Percentiles rank a stretch among this genome's conserved stretches.
Evolutionary conservation across 1,284 basidiomycete genomes (phyloP).

Genomic region (Malassezia sp.): DNA sequence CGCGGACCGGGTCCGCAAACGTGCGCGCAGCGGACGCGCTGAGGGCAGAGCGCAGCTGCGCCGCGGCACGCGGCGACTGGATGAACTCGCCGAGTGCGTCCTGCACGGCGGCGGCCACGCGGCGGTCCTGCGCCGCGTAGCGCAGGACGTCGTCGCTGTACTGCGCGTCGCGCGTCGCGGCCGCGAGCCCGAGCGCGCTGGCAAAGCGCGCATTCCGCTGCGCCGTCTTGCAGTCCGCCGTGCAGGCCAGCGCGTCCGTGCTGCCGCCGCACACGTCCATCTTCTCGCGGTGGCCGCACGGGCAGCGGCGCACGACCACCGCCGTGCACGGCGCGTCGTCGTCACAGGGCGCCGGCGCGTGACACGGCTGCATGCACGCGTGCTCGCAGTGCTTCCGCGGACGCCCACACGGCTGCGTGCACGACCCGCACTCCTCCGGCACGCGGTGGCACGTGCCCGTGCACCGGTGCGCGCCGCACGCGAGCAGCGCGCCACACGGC

Average conservation of each 20-base stretch:
- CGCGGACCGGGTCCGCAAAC: constrained; percentile 12
- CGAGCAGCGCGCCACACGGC: constrained; percentile 30
- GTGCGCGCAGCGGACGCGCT: background rate
- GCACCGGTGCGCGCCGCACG: constrained; percentile 40
- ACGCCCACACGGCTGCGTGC: constrained; percentile 36
- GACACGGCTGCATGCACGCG: constrained; percentile 34
- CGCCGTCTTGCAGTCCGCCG: constrained; percentile 31
- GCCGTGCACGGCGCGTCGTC: constrained; percentile 37
- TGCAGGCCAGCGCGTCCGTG: constrained; percentile 34
- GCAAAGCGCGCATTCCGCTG: constrained; percentile 43
- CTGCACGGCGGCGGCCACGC: constrained; percentile 29
- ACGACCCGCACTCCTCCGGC: constrained; percentile 30
- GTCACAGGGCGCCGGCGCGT: constrained; percentile 37
- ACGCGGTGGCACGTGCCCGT: constrained; percentile 33
- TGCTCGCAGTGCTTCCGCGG: constrained; percentile 36
- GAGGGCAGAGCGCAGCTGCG: constrained; percentile 21
- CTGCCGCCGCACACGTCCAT: constrained; percentile 17
- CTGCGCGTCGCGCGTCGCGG: constrained; percentile 17
- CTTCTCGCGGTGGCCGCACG: constrained; percentile 39
- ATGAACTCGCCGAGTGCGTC: constrained; percentile 37
- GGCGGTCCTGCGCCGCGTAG: constrained; percentile 25
- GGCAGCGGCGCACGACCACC: constrained; percentile 32
- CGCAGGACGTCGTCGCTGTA: constrained; percentile 23
- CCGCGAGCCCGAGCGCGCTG: constrained; percentile 38
- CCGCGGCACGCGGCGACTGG: constrained; percentile 32